phyloP scores from a whole-genome alignment of 78 protist genomes.

The Anaeramoeba flamelloides region DNA sequence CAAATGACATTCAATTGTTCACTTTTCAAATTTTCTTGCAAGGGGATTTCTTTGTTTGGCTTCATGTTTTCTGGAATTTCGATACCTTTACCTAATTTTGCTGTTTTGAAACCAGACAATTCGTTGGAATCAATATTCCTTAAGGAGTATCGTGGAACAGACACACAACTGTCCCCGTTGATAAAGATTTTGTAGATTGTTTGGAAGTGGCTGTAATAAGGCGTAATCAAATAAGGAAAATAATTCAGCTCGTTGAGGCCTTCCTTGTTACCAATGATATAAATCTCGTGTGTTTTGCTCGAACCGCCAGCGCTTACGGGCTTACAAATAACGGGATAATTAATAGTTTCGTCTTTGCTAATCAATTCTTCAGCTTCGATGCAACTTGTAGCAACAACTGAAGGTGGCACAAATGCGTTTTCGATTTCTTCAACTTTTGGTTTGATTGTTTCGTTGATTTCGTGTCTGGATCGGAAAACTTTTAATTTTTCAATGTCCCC shows the following conservation, averaged over 20 bases:
- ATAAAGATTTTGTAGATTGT: background rate
- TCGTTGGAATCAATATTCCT: background rate
- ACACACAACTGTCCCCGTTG: background rate
- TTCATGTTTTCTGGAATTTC: no score
- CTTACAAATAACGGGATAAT: background rate
- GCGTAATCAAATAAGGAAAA: background rate
- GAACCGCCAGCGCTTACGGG: background rate
- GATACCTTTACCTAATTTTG: no score
- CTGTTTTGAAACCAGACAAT: no score
- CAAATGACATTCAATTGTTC: no score
- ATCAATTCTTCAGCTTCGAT: background rate
- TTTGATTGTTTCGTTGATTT: background rate
- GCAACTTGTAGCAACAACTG: background rate
- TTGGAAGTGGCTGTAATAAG: background rate
- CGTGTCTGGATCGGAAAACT: background rate
- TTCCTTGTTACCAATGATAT: background rate
- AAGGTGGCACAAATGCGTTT: background rate
- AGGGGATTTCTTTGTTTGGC: no score
- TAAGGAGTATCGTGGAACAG: background rate
- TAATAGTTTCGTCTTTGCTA: background rate
- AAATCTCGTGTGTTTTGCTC: background rate
- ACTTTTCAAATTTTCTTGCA: no score
- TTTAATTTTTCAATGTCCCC: background rate
- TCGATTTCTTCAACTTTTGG: background rate
- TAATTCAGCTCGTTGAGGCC: background rate